phyloP scores from a whole-genome alignment of 2,329 filamentous ascomycete genomes.

The Fusarium kyushuense region DNA sequence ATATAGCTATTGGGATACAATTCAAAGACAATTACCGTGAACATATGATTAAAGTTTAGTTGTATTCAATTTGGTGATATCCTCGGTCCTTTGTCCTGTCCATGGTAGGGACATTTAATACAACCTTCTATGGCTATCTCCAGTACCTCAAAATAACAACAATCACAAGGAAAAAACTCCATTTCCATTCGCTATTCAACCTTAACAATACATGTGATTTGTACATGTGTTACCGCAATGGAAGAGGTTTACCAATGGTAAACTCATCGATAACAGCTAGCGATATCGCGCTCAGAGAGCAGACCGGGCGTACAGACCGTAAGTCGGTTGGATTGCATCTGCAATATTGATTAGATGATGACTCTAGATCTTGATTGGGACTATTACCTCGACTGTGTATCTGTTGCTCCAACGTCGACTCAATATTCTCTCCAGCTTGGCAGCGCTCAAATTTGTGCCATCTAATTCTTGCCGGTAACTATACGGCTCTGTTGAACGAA shows the following conservation, averaged over 20 bases:
- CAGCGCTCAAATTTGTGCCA: not conserved
- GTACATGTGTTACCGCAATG: not conserved
- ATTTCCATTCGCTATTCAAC: not conserved
- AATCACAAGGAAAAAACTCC: not conserved
- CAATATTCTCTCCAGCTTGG: not conserved
- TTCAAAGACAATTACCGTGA: too few relatives aligned
- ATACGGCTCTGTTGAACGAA: not conserved
- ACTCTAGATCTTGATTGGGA: too few relatives aligned
- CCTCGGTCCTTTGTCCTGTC: not conserved
- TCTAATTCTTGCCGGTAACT: not conserved
- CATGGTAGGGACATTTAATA: not conserved
- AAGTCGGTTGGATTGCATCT: conserved; percentile 4
- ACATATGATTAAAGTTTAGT: too few relatives aligned
- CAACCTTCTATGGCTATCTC: not conserved
- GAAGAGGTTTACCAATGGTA: too few relatives aligned
- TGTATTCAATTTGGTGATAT: not conserved
- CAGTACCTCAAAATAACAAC: not conserved
- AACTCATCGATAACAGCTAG: not conserved
- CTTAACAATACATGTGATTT: not conserved
- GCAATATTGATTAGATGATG: too few relatives aligned
- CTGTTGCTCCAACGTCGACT: not conserved
- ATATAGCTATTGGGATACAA: too few relatives aligned
- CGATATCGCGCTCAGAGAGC: not conserved
- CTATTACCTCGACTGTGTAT: conserved; percentile 1
- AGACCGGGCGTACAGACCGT: not conserved